Conservation (phyloP, 2,329 filamentous ascomycete species). For the Colletotrichum paranaense region DNA sequence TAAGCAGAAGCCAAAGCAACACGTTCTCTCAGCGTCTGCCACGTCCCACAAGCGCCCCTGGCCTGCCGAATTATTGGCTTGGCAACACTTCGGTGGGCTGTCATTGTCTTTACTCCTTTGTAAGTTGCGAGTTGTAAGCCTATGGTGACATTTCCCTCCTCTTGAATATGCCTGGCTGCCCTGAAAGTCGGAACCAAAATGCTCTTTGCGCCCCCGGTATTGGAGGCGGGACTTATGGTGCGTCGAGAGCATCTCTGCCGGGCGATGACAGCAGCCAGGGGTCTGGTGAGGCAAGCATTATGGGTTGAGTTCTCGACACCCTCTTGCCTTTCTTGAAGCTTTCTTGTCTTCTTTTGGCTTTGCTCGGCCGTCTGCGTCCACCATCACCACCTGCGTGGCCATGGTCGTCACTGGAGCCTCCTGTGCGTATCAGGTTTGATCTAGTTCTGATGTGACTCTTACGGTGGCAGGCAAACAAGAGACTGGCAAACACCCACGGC, state of each 20-base stretch:
- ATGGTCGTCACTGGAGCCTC: background rate
- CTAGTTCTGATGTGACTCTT: conserved; percentile 11
- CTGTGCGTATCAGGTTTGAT: background rate
- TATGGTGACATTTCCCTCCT: background rate
- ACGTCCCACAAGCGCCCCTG: conserved; percentile 27
- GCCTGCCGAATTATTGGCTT: conserved; percentile 34
- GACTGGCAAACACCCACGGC: too few species aligned
- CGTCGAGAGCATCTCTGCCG: background rate
- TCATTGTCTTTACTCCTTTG: background rate
- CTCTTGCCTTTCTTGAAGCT: background rate
- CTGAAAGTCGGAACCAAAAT: too few species aligned
- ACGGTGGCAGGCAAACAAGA: background rate
- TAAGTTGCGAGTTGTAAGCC: background rate
- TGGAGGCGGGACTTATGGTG: background rate
- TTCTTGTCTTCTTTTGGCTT: background rate
- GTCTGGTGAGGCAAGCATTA: background rate
- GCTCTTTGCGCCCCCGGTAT: background rate
- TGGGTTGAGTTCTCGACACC: background rate
- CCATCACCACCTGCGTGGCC: background rate
- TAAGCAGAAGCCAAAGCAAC: background rate
- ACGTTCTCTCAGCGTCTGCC: conserved; percentile 23
- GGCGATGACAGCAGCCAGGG: background rate
- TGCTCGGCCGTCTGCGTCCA: background rate
- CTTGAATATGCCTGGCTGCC: background rate
- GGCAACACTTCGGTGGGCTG: conserved; percentile 5